Conservation (phyloP, 2,329 filamentous ascomycete species). For the Hymenoscyphus fraxineus region DNA sequence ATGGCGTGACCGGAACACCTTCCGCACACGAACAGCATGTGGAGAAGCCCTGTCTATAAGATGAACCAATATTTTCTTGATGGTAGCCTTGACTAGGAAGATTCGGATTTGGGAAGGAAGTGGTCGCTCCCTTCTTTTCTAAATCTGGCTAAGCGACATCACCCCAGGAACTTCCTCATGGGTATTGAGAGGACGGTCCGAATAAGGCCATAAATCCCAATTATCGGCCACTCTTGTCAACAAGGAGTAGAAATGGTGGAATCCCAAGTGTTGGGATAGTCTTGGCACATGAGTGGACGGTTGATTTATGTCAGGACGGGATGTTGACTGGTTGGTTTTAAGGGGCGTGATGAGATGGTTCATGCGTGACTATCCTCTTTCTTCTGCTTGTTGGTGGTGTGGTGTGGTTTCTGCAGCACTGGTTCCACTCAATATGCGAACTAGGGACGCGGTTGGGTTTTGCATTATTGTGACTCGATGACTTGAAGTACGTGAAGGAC, state of each 20-base stretch:
- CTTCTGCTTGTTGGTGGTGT: neutral
- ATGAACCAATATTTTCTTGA: neutral
- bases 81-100: neutral
- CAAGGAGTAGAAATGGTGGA: neutral
- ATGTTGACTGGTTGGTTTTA: neutral
- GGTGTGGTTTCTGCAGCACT: neutral
- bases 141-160: neutral
- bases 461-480: neutral
- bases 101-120: neutral
- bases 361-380: neutral
- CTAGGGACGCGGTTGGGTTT: neutral
- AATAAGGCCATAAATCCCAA: neutral
- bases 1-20: neutral
- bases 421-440: neutral
- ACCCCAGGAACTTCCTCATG: neutral
- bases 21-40: neutral
- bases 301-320: neutral
- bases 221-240: neutral
- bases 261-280: neutral
- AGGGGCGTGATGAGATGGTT: neutral
- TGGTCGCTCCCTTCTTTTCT: neutral
- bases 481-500: neutral
- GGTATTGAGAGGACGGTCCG: neutral
- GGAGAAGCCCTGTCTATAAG: slow-evolving; percentile 1
- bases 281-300: slow-evolving; percentile 1